Evolutionary conservation across 371 early-diverging fungal genomes (phyloP), one percentile per base, ranked within the genome.

Genomic region (Dichotomocladium elegans): DNA sequence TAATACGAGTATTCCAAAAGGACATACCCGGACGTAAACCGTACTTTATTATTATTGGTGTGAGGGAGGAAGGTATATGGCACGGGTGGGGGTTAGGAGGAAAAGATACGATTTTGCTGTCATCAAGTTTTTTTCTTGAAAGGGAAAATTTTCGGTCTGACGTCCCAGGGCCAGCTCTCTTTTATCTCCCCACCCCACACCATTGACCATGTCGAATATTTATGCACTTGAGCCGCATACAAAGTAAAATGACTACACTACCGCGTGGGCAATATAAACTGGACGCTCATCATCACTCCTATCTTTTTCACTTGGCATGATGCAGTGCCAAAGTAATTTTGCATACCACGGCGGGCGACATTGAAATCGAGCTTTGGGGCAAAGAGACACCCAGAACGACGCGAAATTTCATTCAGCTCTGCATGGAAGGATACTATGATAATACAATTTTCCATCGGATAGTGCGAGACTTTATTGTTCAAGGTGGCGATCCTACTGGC

Each of bases 401-500:
- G 54, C 84, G 96, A 35, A 96, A 96, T 64, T 95, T 96, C 72
- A 76, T 96, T 7, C 97, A 95, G 65, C 80, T 95, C 3, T 89
- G 92, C 54, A 62, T 88, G 53, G 90, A 91, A 61, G 83, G 87
- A 8, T 87, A 87, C 44, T 96, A 96, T 58, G 86, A 94, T 60
- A 73, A 79, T 21, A 89, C 89, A 3, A 82, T 89, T 8, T 95
- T 97, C 63, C 96, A 96, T 66, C 83, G 97, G 19, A 76, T 94
- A 14, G 86, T 97, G 5, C 82, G 88, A 5, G 80, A 77, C 31
- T 96, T 96, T 55, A 90, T 96, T 63, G 83, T 98, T 3, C 99
- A 99, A 66, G 95, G 96, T 19, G 99, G 99, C 45, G 99, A 99
- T 72, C 95, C 99, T 3, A 91, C 91, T 1, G 91, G 90, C 0